These are phyloP conservation scores for Panus rudis DNA, from an alignment of 768 basidiomycete genomes.

Conservation along the genomic window DNA sequence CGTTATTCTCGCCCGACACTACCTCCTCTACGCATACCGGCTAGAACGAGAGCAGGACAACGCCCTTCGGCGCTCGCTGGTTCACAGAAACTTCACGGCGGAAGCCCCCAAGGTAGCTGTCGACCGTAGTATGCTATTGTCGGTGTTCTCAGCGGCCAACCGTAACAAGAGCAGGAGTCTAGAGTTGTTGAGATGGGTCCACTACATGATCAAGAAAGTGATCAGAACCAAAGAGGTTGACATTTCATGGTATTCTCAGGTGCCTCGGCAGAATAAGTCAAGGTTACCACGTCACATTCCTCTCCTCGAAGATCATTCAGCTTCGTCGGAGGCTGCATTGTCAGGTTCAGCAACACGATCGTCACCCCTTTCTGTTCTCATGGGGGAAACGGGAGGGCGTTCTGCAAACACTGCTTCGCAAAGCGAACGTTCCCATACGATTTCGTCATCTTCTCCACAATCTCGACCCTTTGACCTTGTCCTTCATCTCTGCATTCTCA, in stretches of 20 bases:
- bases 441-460: slow-evolving; percentile 12
- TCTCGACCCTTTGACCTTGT: slow-evolving; percentile 38
- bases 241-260: slow-evolving; percentile 35
- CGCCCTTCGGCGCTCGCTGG: slow-evolving; percentile 32
- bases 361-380: too few relatives aligned
- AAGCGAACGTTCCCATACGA: neutral
- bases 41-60: slow-evolving; percentile 32
- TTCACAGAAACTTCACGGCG: too few relatives aligned
- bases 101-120: slow-evolving; percentile 51
- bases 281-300: slow-evolving; percentile 11
- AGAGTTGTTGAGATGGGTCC: slow-evolving; percentile 55
- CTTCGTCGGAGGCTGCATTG: neutral
- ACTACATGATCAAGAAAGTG: slow-evolving; percentile 36
- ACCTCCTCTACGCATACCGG: slow-evolving; percentile 46
- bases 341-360: neutral
- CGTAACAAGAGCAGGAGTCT: slow-evolving; percentile 50
- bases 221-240: slow-evolving; percentile 44
- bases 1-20: slow-evolving; percentile 56
- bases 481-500: slow-evolving; percentile 50
- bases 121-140: slow-evolving; percentile 47
- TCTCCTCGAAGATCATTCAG: neutral
- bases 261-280: too few relatives aligned
- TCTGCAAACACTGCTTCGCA: slow-evolving; percentile 22
- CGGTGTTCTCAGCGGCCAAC: slow-evolving; percentile 54
- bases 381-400: too few relatives aligned